phyloP scores from a whole-genome alignment of 1,139 yeast genomes.

The Yamadazyma buinensis region DNA sequence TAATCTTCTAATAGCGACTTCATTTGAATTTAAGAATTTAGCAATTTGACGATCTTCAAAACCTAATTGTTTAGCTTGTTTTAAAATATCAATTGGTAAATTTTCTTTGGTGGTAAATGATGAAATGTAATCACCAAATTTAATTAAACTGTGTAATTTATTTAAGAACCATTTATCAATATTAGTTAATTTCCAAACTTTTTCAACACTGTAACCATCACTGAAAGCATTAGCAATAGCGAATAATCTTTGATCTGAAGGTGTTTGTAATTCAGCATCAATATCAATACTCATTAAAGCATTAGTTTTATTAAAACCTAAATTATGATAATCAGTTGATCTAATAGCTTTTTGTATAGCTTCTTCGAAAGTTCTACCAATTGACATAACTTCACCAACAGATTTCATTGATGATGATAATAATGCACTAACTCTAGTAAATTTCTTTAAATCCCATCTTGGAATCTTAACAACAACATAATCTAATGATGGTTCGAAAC shows the following conservation, averaged over 20 bases:
- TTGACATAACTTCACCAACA: constrained; percentile 98
- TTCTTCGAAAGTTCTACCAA: constrained; percentile 97
- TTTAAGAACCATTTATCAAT: constrained; percentile 97
- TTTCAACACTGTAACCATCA: constrained; percentile 86
- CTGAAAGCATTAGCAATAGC: constrained; percentile 92
- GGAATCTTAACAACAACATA: constrained; percentile 98
- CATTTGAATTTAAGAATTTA: constrained; percentile 82
- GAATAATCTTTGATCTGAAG: constrained; percentile 93
- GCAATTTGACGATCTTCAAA: constrained; percentile 98
- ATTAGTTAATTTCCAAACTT: constrained; percentile 87
- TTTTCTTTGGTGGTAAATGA: constrained; percentile 57
- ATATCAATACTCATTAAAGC: constrained; percentile 87
- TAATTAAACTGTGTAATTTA: constrained; percentile 71
- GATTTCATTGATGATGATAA: constrained; percentile 96
- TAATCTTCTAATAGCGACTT: constrained; percentile 86
- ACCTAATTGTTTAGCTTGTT: constrained; percentile 94
- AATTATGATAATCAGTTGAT: constrained; percentile 90
- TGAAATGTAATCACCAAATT: constrained; percentile 62
- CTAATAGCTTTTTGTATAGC: constrained; percentile 98
- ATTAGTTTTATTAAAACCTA: constrained; percentile 88
- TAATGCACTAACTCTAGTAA: constrained; percentile 85
- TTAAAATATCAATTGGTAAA: constrained; percentile 57
- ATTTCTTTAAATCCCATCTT: constrained; percentile 97
- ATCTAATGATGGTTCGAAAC: constrained; percentile 97
- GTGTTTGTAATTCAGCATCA: constrained; percentile 88